Base-by-base conservation (phyloP, 805 yeast genomes). In the Geotrichum ghanense region DNA sequence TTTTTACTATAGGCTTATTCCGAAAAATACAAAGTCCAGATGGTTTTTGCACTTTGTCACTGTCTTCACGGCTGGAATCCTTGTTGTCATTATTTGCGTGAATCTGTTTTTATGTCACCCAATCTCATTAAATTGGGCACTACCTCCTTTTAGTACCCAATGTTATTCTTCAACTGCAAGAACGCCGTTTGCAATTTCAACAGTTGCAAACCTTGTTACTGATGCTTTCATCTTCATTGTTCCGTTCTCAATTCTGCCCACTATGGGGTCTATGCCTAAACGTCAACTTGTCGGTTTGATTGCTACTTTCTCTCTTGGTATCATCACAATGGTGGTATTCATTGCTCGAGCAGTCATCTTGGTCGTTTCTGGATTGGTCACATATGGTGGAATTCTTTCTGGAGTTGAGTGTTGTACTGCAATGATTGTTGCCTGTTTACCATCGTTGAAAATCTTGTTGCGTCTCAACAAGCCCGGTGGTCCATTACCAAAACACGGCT, bases 161-260 rank as follows among this genome's bases (percentile, higher is more conserved):
- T 56, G 60, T 45, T 56, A 56, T 45, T 50, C 60, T 7, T 54
- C 59, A 9, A 54, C 60, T n/a, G 49, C 59, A 10, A 42, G 46
- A 6, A 42, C 48, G 16, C 59, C 59, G 3, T 56, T 56, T 42
- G 44, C 46, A 3, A 44, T 54, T 9, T 48, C 58, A 4, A 58
- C 55, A 4, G 42, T 51, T 22, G 44, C 49, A 46, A 56, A 56
- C 51, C 39, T 56, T 39, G 23, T 53, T 16, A 52, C 53, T 22
- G 60, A 56, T 37, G 40, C 54, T 19, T 40, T 50, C 34, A 55
- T 56, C 22, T 55, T 56, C 45, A 39, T 47, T 23, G 42, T 53
- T 16, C 60, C 60, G n/a, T 56, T 56, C 49, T 56, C 59, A 14
- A 49, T 56, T 16, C 42, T 56, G 14, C 44, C 50, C 22, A 42